A percentile compares a stretch with the other conserved stretches of the same genome.
These are phyloP conservation scores for Multifurca ochricompacta DNA, from an alignment of 768 basidiomycete species.

Conservation along the genomic window DNA sequence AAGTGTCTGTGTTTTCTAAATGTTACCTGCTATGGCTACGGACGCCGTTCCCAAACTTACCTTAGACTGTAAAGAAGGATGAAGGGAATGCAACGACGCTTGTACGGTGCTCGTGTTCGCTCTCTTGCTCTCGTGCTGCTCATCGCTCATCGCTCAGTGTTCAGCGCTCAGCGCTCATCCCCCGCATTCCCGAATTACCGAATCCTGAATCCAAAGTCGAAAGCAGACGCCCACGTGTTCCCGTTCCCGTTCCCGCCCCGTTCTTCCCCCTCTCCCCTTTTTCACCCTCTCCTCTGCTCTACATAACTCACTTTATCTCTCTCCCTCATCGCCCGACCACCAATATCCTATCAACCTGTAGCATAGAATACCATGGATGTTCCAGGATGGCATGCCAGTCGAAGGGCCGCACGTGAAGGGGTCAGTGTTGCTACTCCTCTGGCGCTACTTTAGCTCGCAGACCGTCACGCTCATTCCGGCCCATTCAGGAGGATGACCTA, in stretches of 20 bases:
- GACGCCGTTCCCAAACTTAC: slow-evolving; percentile 7
- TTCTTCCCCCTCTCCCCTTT: too few species aligned
- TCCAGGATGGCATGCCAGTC: slow-evolving; percentile 66
- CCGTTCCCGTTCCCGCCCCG: too few species aligned
- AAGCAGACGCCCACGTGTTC: too few species aligned
- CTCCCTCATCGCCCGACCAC: not conserved
- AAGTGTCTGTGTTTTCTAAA: not conserved
- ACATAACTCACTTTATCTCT: not conserved
- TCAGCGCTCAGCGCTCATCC: not conserved
- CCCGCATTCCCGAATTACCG: not conserved
- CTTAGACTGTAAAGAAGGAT: slow-evolving; percentile 2
- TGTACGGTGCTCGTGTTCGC: too few species aligned
- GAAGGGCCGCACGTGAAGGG: slow-evolving; percentile 50
- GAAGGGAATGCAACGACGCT: not conserved
- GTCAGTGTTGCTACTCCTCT: not conserved
- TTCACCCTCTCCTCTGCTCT: not conserved
- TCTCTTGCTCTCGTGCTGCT: not conserved
- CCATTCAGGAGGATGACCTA: slow-evolving; percentile 18
- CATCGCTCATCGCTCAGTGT: not conserved
- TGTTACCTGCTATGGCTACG: slow-evolving; percentile 5
- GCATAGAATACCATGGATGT: slow-evolving; percentile 50
- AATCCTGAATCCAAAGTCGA: too few species aligned
- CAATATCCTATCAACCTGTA: too few species aligned
- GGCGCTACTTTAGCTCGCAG: not conserved
- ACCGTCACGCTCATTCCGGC: slow-evolving; percentile 29